Percentiles rank a stretch among this genome's conserved stretches.
phyloP scores from a whole-genome alignment of 1,284 basidiomycete genomes.

The Trichosporon coremiiforme region DNA sequence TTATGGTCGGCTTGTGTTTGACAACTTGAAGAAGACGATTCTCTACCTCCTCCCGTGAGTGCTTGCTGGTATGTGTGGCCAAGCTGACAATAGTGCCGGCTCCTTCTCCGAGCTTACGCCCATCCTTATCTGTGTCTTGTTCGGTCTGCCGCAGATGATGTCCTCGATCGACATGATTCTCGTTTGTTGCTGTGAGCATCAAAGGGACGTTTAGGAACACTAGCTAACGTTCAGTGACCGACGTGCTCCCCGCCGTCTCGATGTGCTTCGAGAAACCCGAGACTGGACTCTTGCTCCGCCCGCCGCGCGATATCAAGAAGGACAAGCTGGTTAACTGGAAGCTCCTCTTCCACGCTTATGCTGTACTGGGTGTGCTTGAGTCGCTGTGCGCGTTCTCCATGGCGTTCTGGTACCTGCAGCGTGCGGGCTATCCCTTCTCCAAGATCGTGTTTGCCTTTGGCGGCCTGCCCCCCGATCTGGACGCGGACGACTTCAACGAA shows the following conservation, averaged over 20 bases:
- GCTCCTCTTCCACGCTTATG: slow-evolving; percentile 67
- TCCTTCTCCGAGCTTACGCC: slow-evolving; percentile 70
- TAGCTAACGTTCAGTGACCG: slow-evolving; percentile 51
- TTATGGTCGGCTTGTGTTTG: slow-evolving; percentile 68
- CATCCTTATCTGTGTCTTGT: slow-evolving; percentile 62
- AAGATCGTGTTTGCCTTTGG: slow-evolving; percentile 63
- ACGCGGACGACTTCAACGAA: slow-evolving; percentile 53
- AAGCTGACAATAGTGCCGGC: slow-evolving; percentile 41
- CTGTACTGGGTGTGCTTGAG: slow-evolving; percentile 65
- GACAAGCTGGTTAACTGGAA: slow-evolving; percentile 59
- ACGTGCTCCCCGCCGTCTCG: slow-evolving; percentile 62
- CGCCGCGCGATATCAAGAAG: slow-evolving; percentile 65
- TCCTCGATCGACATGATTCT: slow-evolving; percentile 60
- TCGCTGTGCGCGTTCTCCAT: slow-evolving; percentile 61
- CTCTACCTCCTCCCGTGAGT: slow-evolving; percentile 51
- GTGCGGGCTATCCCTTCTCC: slow-evolving; percentile 63
- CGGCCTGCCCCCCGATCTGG: slow-evolving; percentile 51
- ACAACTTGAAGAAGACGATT: slow-evolving; percentile 65
- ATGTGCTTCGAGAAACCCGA: slow-evolving; percentile 66
- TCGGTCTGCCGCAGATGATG: slow-evolving; percentile 62
- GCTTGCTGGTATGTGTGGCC: too few relatives aligned
- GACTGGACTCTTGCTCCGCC: slow-evolving; percentile 62
- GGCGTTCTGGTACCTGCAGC: slow-evolving; percentile 60
- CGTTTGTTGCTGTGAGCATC: slow-evolving; percentile 24
- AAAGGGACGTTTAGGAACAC: too few relatives aligned